Evolutionary conservation across 108 stramenopile genomes (phyloP).

Genomic region (Mediolabrus comicus): DNA sequence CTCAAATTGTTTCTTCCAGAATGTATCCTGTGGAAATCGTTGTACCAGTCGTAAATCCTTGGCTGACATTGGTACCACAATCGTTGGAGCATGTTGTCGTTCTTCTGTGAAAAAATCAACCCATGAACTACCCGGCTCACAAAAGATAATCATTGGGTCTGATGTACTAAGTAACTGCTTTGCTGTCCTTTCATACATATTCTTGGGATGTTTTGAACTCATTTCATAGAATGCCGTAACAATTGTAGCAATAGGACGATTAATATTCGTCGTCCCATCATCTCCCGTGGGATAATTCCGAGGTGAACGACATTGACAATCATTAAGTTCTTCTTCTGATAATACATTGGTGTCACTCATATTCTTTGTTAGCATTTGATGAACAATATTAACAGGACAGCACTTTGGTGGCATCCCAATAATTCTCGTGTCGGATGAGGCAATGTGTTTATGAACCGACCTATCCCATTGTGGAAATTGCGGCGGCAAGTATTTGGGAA

Average conservation of each 20-base stretch:
- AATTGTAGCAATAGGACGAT: constrained; percentile 27
- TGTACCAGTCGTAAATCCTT: constrained; percentile 25
- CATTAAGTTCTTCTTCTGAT: constrained; percentile 27
- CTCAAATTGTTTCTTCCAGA: constrained; percentile 51
- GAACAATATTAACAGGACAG: constrained; percentile 29
- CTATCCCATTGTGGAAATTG: constrained; percentile 54
- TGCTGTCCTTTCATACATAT: constrained; percentile 41
- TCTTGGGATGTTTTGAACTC: constrained; percentile 42
- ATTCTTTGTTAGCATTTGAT: constrained; percentile 36
- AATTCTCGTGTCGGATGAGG: constrained; percentile 4
- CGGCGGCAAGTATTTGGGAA: constrained; percentile 43
- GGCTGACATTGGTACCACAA: constrained; percentile 37
- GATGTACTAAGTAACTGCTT: constrained; percentile 31
- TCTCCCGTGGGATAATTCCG: constrained; percentile 32
- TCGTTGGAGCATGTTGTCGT: constrained; percentile 44
- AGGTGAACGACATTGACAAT: constrained; percentile 44
- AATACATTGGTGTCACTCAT: constrained; percentile 30
- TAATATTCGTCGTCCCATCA: background rate
- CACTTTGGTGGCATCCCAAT: constrained; percentile 41
- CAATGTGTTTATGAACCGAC: constrained; percentile 29
- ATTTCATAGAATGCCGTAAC: constrained; percentile 53
- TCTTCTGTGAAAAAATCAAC: constrained; percentile 37
- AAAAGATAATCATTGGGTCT: constrained; percentile 53
- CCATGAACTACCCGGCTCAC: constrained; percentile 41
- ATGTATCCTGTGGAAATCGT: constrained; percentile 38